Evolutionary conservation across 2,329 filamentous ascomycete genomes (phyloP), one percentile per base, ranked within the genome.

Genomic region (Claviceps sp.): DNA sequence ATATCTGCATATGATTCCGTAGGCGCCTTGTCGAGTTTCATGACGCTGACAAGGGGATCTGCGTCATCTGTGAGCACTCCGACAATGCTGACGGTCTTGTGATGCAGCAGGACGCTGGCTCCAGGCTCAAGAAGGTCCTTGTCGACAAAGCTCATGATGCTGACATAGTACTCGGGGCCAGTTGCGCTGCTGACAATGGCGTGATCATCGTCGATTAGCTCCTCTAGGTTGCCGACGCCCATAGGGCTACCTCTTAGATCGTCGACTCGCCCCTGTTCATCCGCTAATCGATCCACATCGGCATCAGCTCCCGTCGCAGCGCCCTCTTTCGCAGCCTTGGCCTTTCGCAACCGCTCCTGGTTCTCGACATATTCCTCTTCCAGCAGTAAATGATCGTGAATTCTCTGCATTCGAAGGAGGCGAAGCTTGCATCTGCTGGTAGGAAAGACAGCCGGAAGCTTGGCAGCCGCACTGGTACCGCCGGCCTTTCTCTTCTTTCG

Each of bases 281-380:
- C 93, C 22, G 93, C 94, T 65, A 95, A 88, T 51, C 93, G 78
- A 67, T 98, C 94, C 58, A 69, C 65, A 54, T 82, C 74, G 44
- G 85, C 81, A 60, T 95, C 90, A 54, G 82, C 72, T 58, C 90
- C 87, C 34, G 78, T 75, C 26, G 75, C 78, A 54, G 78, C 73
- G 52, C 79, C 82, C 60, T 85, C 84, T 65, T 87, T 85, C 52
- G 81, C 85, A 1, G 82, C 79, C 77, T 95, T 96, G 57, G 89
- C 85, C 70, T 95, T 96, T 62, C 94, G 84, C 62, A 96, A 76
- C 46, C 88, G 87, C 72, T 98, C 93, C 72, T 98, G 93, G 69
- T 98, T 98, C 76, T 97, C 91, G 56, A 98, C 93, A 60, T 95
- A 98, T 71, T 98, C 93, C 67, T 98, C 93, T 69, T 98, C 93